phyloP scores from a whole-genome alignment of 345 rosid genomes.

The Microcos paniculata region DNA sequence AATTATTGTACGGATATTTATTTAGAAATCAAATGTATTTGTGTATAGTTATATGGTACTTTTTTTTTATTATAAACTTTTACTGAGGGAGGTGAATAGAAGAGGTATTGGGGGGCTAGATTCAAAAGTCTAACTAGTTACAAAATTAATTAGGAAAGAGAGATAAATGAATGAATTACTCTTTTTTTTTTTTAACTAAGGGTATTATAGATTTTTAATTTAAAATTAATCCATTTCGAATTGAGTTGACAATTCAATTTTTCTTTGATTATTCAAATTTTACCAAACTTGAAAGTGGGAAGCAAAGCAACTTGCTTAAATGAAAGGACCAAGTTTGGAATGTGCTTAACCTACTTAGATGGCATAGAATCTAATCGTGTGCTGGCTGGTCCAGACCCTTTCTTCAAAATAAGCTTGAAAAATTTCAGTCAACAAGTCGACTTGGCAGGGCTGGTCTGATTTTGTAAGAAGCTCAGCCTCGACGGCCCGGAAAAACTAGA shows the following conservation, averaged over 20 bases:
- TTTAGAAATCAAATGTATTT: too few species aligned
- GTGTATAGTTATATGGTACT: too few species aligned
- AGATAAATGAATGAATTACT: background rate
- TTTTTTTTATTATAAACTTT: too few species aligned
- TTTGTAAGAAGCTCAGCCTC: too few species aligned
- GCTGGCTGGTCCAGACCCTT: background rate
- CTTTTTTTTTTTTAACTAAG: background rate
- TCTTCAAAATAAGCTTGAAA: background rate
- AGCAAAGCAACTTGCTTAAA: background rate
- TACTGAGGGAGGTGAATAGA: background rate
- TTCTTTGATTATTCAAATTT: too few species aligned
- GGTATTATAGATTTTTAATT: too few species aligned
- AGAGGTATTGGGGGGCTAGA: background rate
- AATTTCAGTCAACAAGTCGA: background rate
- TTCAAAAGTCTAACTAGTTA: background rate
- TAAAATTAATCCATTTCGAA: too few species aligned
- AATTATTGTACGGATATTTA: too few species aligned
- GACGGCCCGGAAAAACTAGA: background rate
- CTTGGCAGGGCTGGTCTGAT: background rate
- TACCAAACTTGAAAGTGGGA: too few species aligned
- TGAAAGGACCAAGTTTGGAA: slow-evolving; percentile 2
- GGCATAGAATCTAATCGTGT: slow-evolving; percentile 3
- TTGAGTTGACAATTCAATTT: too few species aligned
- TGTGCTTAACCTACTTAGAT: background rate
- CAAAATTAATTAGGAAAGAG: background rate